phyloP scores from a whole-genome alignment of 176 grass and related monocot genomes.

The Oryza longistaminata region DNA sequence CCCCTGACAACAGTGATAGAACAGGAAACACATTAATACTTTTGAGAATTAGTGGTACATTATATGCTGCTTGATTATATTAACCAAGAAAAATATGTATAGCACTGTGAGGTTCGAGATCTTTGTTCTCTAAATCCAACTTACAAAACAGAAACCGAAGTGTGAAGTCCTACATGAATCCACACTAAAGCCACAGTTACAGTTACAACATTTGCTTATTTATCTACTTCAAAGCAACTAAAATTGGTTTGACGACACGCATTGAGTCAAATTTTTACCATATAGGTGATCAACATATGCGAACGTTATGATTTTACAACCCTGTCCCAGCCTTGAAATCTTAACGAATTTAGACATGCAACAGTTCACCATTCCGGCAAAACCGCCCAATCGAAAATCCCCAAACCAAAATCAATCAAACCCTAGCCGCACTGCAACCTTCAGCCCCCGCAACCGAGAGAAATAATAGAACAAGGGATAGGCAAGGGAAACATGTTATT shows the following conservation, averaged over 20 bases:
- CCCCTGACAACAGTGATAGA: constrained; percentile 53
- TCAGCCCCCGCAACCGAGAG: neutral
- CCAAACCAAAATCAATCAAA: constrained; percentile 21
- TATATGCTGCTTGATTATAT: neutral
- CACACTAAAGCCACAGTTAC: neutral
- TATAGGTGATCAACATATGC: neutral
- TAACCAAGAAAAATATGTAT: neutral
- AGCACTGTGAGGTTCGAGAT: neutral
- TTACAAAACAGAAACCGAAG: neutral
- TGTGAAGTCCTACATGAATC: neutral
- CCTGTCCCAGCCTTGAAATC: neutral
- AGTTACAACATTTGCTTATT: neutral
- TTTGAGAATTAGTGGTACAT: neutral
- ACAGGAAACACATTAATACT: neutral
- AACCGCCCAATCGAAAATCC: too few relatives aligned
- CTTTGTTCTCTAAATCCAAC: neutral
- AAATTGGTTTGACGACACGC: neutral
- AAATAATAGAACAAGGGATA: neutral
- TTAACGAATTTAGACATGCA: neutral
- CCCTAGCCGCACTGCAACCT: neutral
- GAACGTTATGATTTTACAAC: constrained; percentile 5
- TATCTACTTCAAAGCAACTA: neutral
- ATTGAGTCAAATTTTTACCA: neutral
- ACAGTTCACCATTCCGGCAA: too few relatives aligned
- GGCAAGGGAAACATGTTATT: constrained; percentile 10